A percentile compares a stretch with the other conserved stretches of the same genome.
Conservation (phyloP, 495 filamentous ascomycete genomes). For the Jackrogersella multiformis region DNA sequence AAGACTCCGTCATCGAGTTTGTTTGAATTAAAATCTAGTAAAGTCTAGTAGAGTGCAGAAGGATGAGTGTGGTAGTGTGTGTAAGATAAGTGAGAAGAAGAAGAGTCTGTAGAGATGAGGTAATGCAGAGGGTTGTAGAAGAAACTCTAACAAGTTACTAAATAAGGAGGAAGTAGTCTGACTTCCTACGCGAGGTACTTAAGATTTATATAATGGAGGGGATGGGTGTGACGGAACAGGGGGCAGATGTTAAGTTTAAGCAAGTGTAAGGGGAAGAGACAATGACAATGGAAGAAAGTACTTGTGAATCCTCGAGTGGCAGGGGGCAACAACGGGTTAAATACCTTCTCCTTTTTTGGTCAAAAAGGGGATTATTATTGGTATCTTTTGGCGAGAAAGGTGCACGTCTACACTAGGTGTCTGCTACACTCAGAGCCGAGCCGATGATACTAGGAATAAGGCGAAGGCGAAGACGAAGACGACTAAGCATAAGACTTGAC, state of each 20-base stretch:
- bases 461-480: conserved; percentile 27
- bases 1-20: conserved; percentile 39
- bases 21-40: not conserved
- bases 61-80: not conserved
- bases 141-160: not conserved
- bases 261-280: conserved; percentile 3
- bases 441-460: conserved; percentile 22
- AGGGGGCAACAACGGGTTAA: conserved; percentile 26
- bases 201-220: conserved; percentile 10
- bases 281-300: conserved; percentile 24
- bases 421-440: conserved; percentile 11
- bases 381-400: not conserved
- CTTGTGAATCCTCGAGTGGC: conserved; percentile 13
- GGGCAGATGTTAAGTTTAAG: not conserved
- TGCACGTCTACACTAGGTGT: conserved; percentile 13
- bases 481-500: conserved; percentile 30
- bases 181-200: conserved; percentile 10
- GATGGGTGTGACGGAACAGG: not conserved
- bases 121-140: not conserved
- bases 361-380: not conserved
- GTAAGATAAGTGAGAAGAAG: not conserved
- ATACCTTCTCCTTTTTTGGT: conserved; percentile 24
- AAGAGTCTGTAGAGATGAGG: not conserved
- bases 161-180: not conserved
- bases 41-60: not conserved